Evolutionary conservation across 768 basidiomycete genomes (phyloP), one percentile per base, ranked within the genome.

Genomic region (Tylopilus sp.): DNA sequence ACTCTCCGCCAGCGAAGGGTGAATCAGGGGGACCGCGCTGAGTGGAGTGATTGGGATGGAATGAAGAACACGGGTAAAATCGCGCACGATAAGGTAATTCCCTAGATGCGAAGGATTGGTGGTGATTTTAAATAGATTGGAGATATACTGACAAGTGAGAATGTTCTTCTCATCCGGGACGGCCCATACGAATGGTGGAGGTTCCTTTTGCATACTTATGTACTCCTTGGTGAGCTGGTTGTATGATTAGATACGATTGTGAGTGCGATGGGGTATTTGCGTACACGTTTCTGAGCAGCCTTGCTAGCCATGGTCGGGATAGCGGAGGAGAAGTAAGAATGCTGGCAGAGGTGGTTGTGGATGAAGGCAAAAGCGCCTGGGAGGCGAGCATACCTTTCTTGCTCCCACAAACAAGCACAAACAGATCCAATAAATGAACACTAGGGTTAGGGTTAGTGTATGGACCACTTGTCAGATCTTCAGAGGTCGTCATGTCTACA

Each of bases 161-260:
- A 98, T 95, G 69, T 98, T 95, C 84, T 94, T 94, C 80, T 98
- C 95, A 62, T 97, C 94, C 13, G 95, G 95, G 26, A 79, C 80
- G 35, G 95, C 95, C 87, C 90, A 95, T 20, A 98, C 86, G 70
- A 94, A 98, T 53, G 95, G 95, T 1, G 95, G 95, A 13, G 95
- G 92, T 54, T 89, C 86, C 64, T 74, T 87, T 73, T 95, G 92
- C 90, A 98, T 95, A 44, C 80, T 75, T 61, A 89, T 81, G 72
- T 87, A 94, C 75, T 98, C 95, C 72, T 95, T 93, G 31, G 77
- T 74, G 55, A 91, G 81, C 88, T 91, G 67, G 43, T 57, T 39
- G 40, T 47, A 44, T 13, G 23, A 55, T 55, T 3, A 47, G 50
- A 5, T 5, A 17, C 20, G 0, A 1, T 15, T 4, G 40, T 5